Evolutionary conservation across 192 early-diverging fungal species (phyloP).

Genomic region (Spizellomyces punctatus): DNA sequence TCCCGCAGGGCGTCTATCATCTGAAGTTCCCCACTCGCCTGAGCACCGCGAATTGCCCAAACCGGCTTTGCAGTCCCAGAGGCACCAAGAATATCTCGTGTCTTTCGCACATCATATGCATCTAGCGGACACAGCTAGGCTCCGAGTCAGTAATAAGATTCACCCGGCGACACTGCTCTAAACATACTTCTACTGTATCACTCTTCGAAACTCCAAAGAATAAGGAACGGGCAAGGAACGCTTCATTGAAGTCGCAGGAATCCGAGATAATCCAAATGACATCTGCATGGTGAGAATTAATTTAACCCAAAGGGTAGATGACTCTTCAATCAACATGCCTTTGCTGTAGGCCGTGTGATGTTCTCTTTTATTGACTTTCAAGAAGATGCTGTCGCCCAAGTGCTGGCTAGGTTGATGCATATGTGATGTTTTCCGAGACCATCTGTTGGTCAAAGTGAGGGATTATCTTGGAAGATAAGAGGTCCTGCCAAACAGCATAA

Average conservation of each 20-base stretch:
- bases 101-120: no score
- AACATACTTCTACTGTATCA: neutral
- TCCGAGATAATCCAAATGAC: conserved; percentile 41
- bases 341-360: conserved; percentile 33
- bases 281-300: conserved; percentile 14
- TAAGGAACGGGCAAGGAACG: conserved; percentile 24
- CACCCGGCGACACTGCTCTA: no score
- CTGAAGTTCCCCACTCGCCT: conserved; percentile 21
- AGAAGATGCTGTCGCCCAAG: neutral
- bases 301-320: neutral
- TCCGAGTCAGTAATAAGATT: no score
- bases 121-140: no score
- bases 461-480: neutral
- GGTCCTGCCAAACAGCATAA: neutral
- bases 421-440: neutral
- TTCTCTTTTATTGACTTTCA: conserved; percentile 17
- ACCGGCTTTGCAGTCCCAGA: neutral
- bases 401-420: neutral
- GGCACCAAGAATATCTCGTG: no score
- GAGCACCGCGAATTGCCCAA: conserved; percentile 26
- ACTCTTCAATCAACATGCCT: conserved; percentile 1
- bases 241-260: conserved; percentile 5
- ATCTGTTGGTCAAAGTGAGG: neutral
- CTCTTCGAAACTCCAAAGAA: conserved; percentile 30
- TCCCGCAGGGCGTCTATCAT: conserved; percentile 20